Conservation (phyloP, 2,329 filamentous ascomycete species). For the Exserohilum rostratum region DNA sequence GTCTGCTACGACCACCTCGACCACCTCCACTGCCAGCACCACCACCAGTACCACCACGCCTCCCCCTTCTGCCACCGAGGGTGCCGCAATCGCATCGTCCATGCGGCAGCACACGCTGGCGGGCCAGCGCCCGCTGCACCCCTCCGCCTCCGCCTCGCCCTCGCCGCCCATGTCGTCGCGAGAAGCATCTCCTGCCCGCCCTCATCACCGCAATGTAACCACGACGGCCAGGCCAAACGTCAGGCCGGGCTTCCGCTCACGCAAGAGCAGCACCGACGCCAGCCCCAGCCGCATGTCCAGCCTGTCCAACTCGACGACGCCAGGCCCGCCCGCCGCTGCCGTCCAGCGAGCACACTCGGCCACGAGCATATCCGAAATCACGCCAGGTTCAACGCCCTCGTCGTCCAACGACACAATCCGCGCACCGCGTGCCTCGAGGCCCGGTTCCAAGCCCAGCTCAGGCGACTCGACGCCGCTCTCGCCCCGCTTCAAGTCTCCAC, state of each 20-base stretch:
- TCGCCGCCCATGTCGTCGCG: slow-evolving; percentile 55
- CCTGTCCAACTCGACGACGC: slow-evolving; percentile 46
- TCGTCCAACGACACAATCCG: slow-evolving; percentile 62
- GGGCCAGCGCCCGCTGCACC: slow-evolving; percentile 36
- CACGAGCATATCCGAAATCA: slow-evolving; percentile 69
- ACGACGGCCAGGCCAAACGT: slow-evolving; percentile 25
- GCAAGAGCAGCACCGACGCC: slow-evolving; percentile 54
- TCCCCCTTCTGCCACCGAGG: slow-evolving; percentile 23
- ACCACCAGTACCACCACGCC: slow-evolving; percentile 11
- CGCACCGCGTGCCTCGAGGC: slow-evolving; percentile 39
- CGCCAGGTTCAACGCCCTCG: slow-evolving; percentile 62
- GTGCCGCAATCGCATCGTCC: slow-evolving; percentile 16
- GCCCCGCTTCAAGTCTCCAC: slow-evolving; percentile 77
- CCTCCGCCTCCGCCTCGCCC: slow-evolving; percentile 42
- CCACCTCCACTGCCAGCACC: slow-evolving; percentile 17
- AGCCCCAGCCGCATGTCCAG: slow-evolving; percentile 50
- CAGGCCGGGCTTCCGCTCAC: slow-evolving; percentile 44
- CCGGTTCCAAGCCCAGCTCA: slow-evolving; percentile 53
- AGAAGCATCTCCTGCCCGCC: slow-evolving; percentile 54
- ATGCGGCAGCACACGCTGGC: slow-evolving; percentile 36
- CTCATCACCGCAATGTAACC: slow-evolving; percentile 32
- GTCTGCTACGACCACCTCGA: background rate
- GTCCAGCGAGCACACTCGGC: slow-evolving; percentile 72
- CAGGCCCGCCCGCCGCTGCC: slow-evolving; percentile 65
- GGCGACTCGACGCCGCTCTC: slow-evolving; percentile 66